These are phyloP conservation scores for Citrus inodora DNA, from an alignment of 345 rosid species.

Conservation along the genomic window DNA sequence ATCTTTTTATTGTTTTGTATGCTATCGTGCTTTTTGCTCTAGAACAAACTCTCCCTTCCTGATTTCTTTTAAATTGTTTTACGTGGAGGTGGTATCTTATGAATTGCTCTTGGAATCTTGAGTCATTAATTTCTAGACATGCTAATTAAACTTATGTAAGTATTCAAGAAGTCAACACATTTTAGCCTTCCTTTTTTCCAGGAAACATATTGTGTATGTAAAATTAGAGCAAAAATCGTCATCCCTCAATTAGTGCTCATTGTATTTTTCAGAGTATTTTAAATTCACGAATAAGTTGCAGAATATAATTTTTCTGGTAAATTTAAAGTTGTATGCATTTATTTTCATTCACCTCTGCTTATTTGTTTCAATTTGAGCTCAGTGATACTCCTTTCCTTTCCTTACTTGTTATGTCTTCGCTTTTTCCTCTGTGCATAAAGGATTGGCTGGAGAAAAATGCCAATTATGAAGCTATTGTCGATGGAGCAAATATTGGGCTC, in stretches of 20 bases:
- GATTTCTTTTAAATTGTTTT: too few relatives aligned
- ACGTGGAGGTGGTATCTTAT: too few relatives aligned
- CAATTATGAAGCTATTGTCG: conserved; percentile 68
- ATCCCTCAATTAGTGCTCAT: background rate
- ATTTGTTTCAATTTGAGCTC: background rate
- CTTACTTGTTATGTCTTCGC: background rate
- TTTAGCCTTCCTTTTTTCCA: background rate
- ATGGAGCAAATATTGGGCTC: conserved; percentile 93
- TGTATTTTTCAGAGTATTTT: background rate
- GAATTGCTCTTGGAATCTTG: background rate
- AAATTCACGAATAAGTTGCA: background rate
- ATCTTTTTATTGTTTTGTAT: too few relatives aligned
- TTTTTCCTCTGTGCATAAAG: conserved; percentile 25
- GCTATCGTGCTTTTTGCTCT: too few relatives aligned
- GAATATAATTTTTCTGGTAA: background rate
- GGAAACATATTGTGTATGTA: background rate
- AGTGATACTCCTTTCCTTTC: background rate
- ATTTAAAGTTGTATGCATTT: background rate
- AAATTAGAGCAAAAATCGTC: background rate
- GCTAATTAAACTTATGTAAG: background rate
- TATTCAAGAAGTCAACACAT: background rate
- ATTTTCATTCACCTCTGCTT: background rate
- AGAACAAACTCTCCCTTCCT: too few relatives aligned
- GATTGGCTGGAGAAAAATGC: conserved; percentile 68
- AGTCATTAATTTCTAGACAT: background rate